Base-by-base conservation (phyloP, 768 basidiomycete species). In the Trametes cinnabarina region DNA sequence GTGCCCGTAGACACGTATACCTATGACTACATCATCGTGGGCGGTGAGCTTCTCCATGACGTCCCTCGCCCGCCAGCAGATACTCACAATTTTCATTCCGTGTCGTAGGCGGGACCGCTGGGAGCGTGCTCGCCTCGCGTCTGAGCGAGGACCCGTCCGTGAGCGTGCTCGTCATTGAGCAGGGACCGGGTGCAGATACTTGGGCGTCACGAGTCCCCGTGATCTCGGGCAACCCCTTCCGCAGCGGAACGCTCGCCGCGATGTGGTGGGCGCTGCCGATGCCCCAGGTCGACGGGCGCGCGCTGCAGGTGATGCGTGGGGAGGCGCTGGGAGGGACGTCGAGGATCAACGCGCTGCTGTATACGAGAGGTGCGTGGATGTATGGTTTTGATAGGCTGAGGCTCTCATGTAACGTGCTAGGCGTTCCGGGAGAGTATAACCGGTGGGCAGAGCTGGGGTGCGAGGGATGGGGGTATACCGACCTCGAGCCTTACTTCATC, bases 111-210 rank as follows among this genome's bases (percentile, higher is more conserved):
- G 83, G 84, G 5, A 84, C 83, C 9, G 76, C 83, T 2, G 84
- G 84, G 10, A 84, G 82, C 63, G 83, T 81, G 10, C 73, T 85
- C 6, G 84, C 83, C n/a, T 73, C 82, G 11, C 77, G 84, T 19
- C 69, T 86, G 20, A 78, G 76, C 19, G 84, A 86, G 67, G 74
- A 83, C 56, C 77, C 80, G 1, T 69, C 67, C 2, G 63, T 82
- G 19, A 73, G 75, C 12, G 82, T 86, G 25, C 73, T 86, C 14
- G 66, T 86, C 5, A 64, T 85, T 3, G 84, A 86, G 65, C 77
- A 82, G 23, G 84, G 84, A 2, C 74, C 58, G 4, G 51, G 54
- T 10, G 58, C 58, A 4, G 52, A 59, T 41, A 59, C 58, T 3
- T 59, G 51, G 56, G 30, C 42, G 12, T 55, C 54, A 25, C 54